phyloP scores from a whole-genome alignment of 2,329 filamentous ascomycete genomes.

The Cercospora sesami region DNA sequence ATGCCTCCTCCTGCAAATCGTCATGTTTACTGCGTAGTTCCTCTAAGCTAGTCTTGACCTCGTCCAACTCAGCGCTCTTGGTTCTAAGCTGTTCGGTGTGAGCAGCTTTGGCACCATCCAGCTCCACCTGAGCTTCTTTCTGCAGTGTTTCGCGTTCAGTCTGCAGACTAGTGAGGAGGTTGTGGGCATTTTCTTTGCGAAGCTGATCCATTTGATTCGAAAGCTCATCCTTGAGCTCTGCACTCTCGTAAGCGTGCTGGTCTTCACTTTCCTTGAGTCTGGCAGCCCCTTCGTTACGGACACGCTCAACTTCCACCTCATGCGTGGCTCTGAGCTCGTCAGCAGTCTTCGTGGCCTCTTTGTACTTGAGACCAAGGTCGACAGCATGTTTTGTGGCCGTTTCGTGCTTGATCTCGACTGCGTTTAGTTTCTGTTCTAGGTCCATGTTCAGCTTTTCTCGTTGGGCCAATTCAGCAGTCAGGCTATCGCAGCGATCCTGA shows the following conservation, averaged over 20 bases:
- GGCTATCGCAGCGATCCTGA: conserved; percentile 16
- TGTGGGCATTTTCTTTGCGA: neutral
- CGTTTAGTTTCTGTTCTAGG: conserved; percentile 24
- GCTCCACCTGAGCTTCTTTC: conserved; percentile 10
- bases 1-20: neutral
- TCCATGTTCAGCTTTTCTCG: conserved; percentile 10
- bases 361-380: conserved; percentile 8
- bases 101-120: neutral
- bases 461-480: conserved; percentile 21
- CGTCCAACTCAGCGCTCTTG: conserved; percentile 16
- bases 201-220: neutral
- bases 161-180: neutral
- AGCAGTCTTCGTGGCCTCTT: neutral
- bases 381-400: conserved; percentile 12
- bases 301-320: conserved; percentile 4
- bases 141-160: conserved; percentile 3
- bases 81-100: neutral
- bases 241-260: conserved; percentile 5
- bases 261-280: conserved; percentile 5
- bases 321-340: conserved; percentile 1
- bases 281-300: neutral
- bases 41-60: conserved; percentile 1
- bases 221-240: neutral
- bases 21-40: neutral
- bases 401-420: conserved; percentile 22